A percentile compares a stretch with the other conserved stretches of the same genome.
phyloP scores from a whole-genome alignment of 495 filamentous ascomycete genomes.

The Pyrenula massariospora region DNA sequence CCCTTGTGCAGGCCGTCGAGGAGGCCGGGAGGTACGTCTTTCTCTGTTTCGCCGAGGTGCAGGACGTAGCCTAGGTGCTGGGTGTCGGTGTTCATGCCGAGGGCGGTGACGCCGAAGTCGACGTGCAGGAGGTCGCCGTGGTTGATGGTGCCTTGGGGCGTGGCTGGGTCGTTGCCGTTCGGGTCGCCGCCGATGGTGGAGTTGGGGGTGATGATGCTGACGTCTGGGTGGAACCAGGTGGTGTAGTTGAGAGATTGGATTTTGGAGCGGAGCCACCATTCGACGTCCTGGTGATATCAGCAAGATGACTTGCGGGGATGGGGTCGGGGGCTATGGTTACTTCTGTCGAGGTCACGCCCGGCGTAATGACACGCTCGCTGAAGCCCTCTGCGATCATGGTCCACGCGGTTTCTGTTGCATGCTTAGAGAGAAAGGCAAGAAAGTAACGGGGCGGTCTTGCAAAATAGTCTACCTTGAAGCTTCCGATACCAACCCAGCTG shows the following conservation, averaged over 20 bases:
- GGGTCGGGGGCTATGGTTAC: conserved; percentile 6
- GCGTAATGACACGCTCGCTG: conserved; percentile 26
- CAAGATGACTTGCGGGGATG: conserved; percentile 1
- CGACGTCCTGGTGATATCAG: conserved; percentile 21
- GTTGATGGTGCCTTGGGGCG: conserved; percentile 14
- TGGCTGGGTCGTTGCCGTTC: background rate
- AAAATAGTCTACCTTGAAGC: conserved; percentile 20
- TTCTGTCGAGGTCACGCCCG: conserved; percentile 25
- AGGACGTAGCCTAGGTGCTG: conserved; percentile 37
- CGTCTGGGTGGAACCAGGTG: conserved; percentile 34
- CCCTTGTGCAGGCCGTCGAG: conserved; percentile 26
- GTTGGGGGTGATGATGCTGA: conserved; percentile 19
- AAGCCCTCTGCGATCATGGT: conserved; percentile 33
- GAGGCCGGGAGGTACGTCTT: conserved; percentile 22
- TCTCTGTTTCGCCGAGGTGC: conserved; percentile 24
- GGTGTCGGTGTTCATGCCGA: conserved; percentile 36
- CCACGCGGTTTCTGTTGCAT: conserved; percentile 24
- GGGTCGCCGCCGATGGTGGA: conserved; percentile 6
- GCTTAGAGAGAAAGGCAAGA: background rate
- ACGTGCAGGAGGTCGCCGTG: conserved; percentile 32
- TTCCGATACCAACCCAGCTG: conserved; percentile 26
- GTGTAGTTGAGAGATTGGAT: conserved; percentile 34
- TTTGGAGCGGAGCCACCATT: conserved; percentile 34
- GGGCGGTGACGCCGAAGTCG: conserved; percentile 33
- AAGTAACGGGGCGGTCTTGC: too few species aligned